A percentile compares a stretch with the other conserved stretches of the same genome.
Evolutionary conservation across 768 basidiomycete genomes (phyloP).

Genomic region (Amanita fuliginea): DNA sequence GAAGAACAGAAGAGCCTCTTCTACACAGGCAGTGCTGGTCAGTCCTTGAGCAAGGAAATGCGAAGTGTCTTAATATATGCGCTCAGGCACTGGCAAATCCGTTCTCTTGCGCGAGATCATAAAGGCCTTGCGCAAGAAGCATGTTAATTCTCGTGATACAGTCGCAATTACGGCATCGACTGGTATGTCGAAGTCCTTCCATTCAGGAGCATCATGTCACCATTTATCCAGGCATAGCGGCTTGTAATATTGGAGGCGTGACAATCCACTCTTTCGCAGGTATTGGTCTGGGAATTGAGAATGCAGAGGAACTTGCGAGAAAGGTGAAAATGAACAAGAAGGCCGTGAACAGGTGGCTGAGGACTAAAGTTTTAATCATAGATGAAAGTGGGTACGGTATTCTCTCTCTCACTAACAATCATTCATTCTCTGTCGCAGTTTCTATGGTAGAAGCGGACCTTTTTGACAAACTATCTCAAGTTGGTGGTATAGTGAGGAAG

Average conservation of each 20-base stretch:
- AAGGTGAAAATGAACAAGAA: slow-evolving; percentile 82
- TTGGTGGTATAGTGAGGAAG: slow-evolving; percentile 57
- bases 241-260: slow-evolving; percentile 93
- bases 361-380: slow-evolving; percentile 77
- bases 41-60: slow-evolving; percentile 13
- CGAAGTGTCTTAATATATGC: not conserved
- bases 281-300: slow-evolving; percentile 73
- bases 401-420: not conserved
- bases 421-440: slow-evolving; percentile 34
- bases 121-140: slow-evolving; percentile 48
- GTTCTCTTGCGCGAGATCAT: slow-evolving; percentile 92
- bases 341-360: slow-evolving; percentile 64
- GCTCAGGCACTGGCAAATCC: slow-evolving; percentile 88
- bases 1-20: slow-evolving; percentile 63
- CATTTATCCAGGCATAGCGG: slow-evolving; percentile 63
- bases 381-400: slow-evolving; percentile 51
- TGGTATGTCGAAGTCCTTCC: slow-evolving; percentile 28
- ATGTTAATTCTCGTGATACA: slow-evolving; percentile 46
- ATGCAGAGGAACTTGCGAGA: slow-evolving; percentile 43
- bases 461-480: slow-evolving; percentile 79
- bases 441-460: slow-evolving; percentile 95
- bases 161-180: slow-evolving; percentile 94
- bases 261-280: slow-evolving; percentile 97
- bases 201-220: not conserved
- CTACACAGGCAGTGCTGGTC: slow-evolving; percentile 96